Evolutionary conservation across 2,329 filamentous ascomycete species (phyloP).

Genomic region (Aspergillus puulaauensis): DNA sequence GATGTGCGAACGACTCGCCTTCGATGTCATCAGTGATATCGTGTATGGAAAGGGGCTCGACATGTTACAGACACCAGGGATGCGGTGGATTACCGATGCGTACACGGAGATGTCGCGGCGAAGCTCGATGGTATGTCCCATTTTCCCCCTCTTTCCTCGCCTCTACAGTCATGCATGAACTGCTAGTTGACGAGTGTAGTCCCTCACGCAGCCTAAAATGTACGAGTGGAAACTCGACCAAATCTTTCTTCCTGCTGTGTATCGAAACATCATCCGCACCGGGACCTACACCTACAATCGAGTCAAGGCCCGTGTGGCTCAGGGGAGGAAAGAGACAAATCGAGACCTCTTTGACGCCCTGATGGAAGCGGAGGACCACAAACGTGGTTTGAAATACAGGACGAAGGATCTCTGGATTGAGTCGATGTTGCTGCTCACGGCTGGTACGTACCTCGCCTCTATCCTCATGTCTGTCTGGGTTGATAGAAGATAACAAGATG

Average conservation of each 20-base stretch:
- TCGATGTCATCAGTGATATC: constrained; percentile 2
- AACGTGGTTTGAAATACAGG: neutral
- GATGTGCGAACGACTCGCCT: neutral
- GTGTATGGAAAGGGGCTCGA: neutral
- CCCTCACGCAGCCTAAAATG: neutral
- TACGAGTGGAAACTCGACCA: neutral
- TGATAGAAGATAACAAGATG: neutral
- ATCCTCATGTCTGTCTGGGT: too few species aligned
- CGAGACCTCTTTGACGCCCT: too few species aligned
- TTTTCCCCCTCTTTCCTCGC: too few species aligned
- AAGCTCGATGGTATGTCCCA: neutral
- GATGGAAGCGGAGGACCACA: neutral
- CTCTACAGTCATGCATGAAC: too few species aligned
- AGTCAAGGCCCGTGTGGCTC: neutral
- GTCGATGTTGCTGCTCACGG: neutral
- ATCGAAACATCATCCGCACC: neutral
- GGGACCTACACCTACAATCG: neutral
- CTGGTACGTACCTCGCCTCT: too few species aligned
- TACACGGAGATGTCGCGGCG: neutral
- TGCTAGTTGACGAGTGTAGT: neutral
- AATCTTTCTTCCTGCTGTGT: neutral
- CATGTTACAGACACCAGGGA: neutral
- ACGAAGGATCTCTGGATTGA: constrained; percentile 7
- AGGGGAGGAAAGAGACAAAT: too few species aligned
- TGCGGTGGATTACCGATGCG: neutral